These are phyloP conservation scores for Areca catechu DNA, from an alignment of 176 grass and related monocot species.

Conservation along the genomic window DNA sequence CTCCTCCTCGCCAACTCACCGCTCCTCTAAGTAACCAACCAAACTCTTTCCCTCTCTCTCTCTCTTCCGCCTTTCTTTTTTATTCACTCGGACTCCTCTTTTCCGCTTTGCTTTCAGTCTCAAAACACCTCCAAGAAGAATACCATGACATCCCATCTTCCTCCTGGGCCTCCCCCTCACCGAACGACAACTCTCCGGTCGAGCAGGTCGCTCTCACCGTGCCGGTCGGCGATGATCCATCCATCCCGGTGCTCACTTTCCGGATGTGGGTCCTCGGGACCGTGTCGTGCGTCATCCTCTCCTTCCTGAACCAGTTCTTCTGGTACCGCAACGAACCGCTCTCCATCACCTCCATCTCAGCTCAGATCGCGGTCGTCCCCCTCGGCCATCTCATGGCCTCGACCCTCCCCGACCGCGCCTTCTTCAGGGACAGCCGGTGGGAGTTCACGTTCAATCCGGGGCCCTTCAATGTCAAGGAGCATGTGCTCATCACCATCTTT, in stretches of 20 bases:
- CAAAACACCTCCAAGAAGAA: too few species aligned
- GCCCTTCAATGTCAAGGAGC: slow-evolving; percentile 68
- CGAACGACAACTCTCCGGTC: slow-evolving; percentile 29
- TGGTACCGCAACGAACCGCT: slow-evolving; percentile 59
- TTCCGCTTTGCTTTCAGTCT: too few species aligned
- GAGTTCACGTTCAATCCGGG: slow-evolving; percentile 56
- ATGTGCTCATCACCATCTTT: slow-evolving; percentile 63
- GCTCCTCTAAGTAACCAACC: too few species aligned
- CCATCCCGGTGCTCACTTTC: slow-evolving; percentile 59
- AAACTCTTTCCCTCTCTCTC: too few species aligned
- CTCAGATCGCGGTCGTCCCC: slow-evolving; percentile 50
- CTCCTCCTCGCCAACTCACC: too few species aligned
- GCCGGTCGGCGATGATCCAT: slow-evolving; percentile 44
- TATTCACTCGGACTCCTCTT: too few species aligned
- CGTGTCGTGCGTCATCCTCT: slow-evolving; percentile 45
- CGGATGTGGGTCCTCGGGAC: slow-evolving; percentile 56
- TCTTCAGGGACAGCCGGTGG: slow-evolving; percentile 20
- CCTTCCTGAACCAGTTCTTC: slow-evolving; percentile 91
- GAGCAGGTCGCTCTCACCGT: slow-evolving; percentile 78
- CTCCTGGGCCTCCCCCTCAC: too few species aligned
- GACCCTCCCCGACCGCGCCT: slow-evolving; percentile 17
- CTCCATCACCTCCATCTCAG: slow-evolving; percentile 40
- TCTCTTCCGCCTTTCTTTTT: too few species aligned
- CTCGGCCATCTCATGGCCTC: slow-evolving; percentile 55
- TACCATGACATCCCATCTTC: too few species aligned